Evolutionary conservation across 192 early-diverging fungal genomes (phyloP).

Genomic region (Backusella australiensis): DNA sequence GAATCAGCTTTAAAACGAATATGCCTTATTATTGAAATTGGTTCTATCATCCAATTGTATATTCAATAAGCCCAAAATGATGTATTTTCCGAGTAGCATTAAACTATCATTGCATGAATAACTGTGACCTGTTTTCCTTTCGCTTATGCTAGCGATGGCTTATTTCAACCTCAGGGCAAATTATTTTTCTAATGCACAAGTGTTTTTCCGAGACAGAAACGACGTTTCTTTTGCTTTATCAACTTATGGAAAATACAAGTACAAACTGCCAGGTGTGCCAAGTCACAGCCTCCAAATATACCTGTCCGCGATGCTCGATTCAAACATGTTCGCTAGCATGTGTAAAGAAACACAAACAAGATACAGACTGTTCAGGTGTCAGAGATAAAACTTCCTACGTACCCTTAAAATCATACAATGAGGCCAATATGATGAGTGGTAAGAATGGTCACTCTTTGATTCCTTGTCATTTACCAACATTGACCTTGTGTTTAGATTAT

Average conservation of each 20-base stretch:
- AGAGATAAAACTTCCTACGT: constrained; percentile 64
- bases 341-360: constrained; percentile 61
- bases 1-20: too few species aligned
- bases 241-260: neutral
- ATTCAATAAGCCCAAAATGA: too few species aligned
- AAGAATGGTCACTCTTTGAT: neutral
- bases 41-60: too few species aligned
- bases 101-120: neutral
- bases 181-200: neutral
- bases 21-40: too few species aligned
- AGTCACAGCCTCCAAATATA: constrained; percentile 52
- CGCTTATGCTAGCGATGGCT: neutral
- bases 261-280: constrained; percentile 48
- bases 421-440: constrained; percentile 71
- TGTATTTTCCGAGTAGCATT: too few species aligned
- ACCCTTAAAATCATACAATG: constrained; percentile 54
- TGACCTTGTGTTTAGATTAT: constrained; percentile 47
- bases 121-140: neutral
- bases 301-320: constrained; percentile 64
- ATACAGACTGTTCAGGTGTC: constrained; percentile 58
- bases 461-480: constrained; percentile 22
- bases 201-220: neutral
- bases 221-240: neutral
- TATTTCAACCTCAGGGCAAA: neutral
- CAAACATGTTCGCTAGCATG: constrained; percentile 66